A percentile compares a stretch with the other conserved stretches of the same genome.
Evolutionary conservation across 306 rosid species (phyloP).

Genomic region (Gynostemma pentaphyllum): DNA sequence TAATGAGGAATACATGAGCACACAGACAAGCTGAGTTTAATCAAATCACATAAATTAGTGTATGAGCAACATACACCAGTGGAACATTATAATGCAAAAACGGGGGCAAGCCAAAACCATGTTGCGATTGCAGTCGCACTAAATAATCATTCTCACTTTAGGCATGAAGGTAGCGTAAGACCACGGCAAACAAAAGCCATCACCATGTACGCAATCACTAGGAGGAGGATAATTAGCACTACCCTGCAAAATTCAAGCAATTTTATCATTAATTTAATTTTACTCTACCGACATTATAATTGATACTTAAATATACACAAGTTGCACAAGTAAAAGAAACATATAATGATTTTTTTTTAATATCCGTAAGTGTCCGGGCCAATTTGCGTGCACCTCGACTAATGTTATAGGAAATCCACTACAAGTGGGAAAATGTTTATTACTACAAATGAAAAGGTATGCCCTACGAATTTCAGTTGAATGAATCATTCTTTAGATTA

Average conservation of each 20-base stretch:
- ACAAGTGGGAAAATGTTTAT: not conserved
- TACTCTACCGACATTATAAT: constrained; percentile 9
- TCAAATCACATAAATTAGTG: constrained; percentile 24
- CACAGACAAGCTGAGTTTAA: constrained; percentile 22
- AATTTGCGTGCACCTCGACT: too few species aligned
- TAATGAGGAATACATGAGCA: constrained; percentile 24
- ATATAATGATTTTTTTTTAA: too few species aligned
- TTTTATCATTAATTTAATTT: not conserved
- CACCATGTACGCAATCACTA: constrained; percentile 54
- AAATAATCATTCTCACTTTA: constrained; percentile 27
- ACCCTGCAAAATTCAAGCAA: constrained; percentile 46
- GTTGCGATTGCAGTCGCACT: not conserved
- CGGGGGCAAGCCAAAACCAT: constrained; percentile 14
- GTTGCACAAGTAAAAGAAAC: not conserved
- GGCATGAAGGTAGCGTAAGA: constrained; percentile 59
- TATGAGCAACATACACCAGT: constrained; percentile 16
- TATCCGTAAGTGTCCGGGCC: too few species aligned
- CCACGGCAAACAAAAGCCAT: constrained; percentile 93
- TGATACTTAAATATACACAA: not conserved
- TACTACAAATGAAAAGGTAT: not conserved
- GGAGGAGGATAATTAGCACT: constrained; percentile 61
- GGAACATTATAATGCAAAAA: constrained; percentile 18
- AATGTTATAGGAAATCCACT: too few species aligned
- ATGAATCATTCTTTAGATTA: too few species aligned
- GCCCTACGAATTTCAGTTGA: too few species aligned